These are phyloP conservation scores for Boletellus dicymbophilus DNA, from an alignment of 1,284 basidiomycete genomes.

Conservation along the genomic window DNA sequence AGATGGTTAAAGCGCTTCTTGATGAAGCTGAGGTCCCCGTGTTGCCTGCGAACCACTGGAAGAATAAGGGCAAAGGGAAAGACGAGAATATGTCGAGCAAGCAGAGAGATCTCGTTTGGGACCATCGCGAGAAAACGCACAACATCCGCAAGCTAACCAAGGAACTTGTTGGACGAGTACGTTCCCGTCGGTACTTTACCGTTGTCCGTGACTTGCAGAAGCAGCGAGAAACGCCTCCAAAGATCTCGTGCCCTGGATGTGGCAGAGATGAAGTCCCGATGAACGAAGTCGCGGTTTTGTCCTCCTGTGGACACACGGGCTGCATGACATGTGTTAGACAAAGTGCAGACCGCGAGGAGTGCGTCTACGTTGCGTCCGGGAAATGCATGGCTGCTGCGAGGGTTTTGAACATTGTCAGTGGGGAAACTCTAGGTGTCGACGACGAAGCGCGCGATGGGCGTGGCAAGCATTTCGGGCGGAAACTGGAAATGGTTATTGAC, in stretches of 20 bases:
- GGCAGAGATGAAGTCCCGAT: slow-evolving; percentile 55
- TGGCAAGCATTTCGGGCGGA: slow-evolving; percentile 86
- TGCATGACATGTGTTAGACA: slow-evolving; percentile 73
- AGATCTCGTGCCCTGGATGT: slow-evolving; percentile 67
- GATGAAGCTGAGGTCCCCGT: slow-evolving; percentile 59
- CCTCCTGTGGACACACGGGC: slow-evolving; percentile 89
- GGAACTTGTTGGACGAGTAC: slow-evolving; percentile 86
- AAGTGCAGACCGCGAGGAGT: slow-evolving; percentile 79
- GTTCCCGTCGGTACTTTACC: slow-evolving; percentile 89
- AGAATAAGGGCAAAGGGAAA: slow-evolving; percentile 52
- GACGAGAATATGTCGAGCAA: slow-evolving; percentile 57
- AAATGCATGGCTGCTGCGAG: slow-evolving; percentile 75
- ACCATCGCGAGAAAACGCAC: slow-evolving; percentile 85
- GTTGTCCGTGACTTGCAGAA: slow-evolving; percentile 88
- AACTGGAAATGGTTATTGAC: slow-evolving; percentile 83
- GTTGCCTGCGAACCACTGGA: slow-evolving; percentile 37
- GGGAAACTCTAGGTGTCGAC: slow-evolving; percentile 81
- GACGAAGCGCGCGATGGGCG: slow-evolving; percentile 70
- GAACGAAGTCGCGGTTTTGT: slow-evolving; percentile 79
- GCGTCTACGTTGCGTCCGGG: slow-evolving; percentile 69
- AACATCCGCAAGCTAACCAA: slow-evolving; percentile 81
- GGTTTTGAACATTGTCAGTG: slow-evolving; percentile 80
- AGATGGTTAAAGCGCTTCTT: slow-evolving; percentile 59
- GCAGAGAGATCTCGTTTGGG: slow-evolving; percentile 71
- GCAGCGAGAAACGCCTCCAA: slow-evolving; percentile 56